phyloP scores from a whole-genome alignment of 2,329 filamentous ascomycete genomes.

The Aureobasidium sp. region DNA sequence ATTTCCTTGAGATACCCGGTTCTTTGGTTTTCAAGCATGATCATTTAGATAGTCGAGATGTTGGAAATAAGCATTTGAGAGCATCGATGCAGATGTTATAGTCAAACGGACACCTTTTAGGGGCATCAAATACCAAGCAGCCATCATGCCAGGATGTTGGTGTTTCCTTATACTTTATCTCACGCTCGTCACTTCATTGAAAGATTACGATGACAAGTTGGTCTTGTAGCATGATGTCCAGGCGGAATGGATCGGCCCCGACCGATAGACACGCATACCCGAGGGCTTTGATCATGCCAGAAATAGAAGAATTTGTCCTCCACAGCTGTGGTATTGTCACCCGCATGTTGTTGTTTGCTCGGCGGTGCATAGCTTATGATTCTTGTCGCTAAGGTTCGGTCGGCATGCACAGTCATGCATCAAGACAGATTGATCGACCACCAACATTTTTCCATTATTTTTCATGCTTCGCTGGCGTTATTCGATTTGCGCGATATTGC shows the following conservation, averaged over 20 bases:
- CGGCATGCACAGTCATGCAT: neutral
- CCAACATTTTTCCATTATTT: neutral
- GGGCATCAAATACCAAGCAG: neutral
- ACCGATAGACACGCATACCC: too few relatives aligned
- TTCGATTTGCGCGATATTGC: neutral
- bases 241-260: too few relatives aligned
- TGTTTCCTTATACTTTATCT: neutral
- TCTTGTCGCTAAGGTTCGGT: neutral
- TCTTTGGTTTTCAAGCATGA: neutral
- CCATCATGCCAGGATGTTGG: neutral
- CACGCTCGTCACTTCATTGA: neutral
- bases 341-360: neutral
- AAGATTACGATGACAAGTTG: too few relatives aligned
- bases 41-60: neutral
- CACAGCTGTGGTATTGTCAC: too few relatives aligned
- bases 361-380: neutral
- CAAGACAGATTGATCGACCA: neutral
- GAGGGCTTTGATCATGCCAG: too few relatives aligned
- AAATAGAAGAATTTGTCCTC: too few relatives aligned
- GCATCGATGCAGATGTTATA: neutral
- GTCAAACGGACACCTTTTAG: neutral
- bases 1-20: constrained; percentile 7
- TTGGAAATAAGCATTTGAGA: neutral
- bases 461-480: neutral
- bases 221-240: neutral